Percentiles rank a stretch among this genome's conserved stretches.
Conservation (phyloP, 768 basidiomycete species). For the Psilocybe sp. region DNA sequence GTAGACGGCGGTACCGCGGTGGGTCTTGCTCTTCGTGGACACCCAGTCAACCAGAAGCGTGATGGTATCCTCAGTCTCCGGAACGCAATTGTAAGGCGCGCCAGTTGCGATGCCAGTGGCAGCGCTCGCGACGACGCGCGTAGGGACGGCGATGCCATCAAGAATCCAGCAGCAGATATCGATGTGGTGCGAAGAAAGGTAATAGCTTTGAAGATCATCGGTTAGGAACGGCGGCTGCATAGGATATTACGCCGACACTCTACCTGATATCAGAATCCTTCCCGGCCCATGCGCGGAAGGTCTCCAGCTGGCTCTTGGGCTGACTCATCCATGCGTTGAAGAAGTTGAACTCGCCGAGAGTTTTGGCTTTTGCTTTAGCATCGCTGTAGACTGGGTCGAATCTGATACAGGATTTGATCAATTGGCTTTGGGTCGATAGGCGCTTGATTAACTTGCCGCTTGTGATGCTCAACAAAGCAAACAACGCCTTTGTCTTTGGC, state of each 20-base stretch:
- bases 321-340: slow-evolving; percentile 98
- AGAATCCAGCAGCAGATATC: slow-evolving; percentile 87
- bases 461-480: slow-evolving; percentile 95
- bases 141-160: slow-evolving; percentile 71
- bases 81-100: slow-evolving; percentile 84
- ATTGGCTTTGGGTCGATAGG: neutral
- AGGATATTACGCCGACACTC: slow-evolving; percentile 2
- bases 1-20: slow-evolving; percentile 86
- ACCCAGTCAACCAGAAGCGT: slow-evolving; percentile 95
- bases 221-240: slow-evolving; percentile 8
- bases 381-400: slow-evolving; percentile 94
- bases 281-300: slow-evolving; percentile 94
- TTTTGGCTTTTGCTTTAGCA: slow-evolving; percentile 71
- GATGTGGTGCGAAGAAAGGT: slow-evolving; percentile 93
- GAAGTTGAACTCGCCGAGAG: slow-evolving; percentile 90
- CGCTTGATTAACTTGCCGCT: slow-evolving; percentile 47
- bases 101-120: slow-evolving; percentile 88
- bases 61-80: slow-evolving; percentile 91
- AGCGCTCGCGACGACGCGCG: slow-evolving; percentile 87
- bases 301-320: slow-evolving; percentile 91
- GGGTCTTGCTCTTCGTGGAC: slow-evolving; percentile 67
- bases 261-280: slow-evolving; percentile 91
- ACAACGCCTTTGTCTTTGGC: slow-evolving; percentile 79
- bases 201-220: slow-evolving; percentile 54
- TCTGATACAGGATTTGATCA: slow-evolving; percentile 25